phyloP scores from a whole-genome alignment of 306 rosid genomes.

The Acacia melanoxylon region DNA sequence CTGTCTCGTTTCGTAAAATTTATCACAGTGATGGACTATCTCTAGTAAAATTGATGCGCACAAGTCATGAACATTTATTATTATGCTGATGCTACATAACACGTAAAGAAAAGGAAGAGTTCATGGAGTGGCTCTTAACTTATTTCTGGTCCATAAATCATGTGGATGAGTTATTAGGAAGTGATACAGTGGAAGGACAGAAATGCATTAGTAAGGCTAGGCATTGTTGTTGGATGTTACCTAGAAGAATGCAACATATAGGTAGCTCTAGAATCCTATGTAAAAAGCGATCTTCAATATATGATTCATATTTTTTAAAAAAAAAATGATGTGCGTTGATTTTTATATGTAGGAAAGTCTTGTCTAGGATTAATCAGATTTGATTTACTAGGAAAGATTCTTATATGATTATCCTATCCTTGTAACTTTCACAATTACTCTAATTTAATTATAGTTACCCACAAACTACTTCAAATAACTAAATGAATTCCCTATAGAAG shows the following conservation, averaged over 20 bases:
- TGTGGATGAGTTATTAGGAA: not conserved
- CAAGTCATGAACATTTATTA: not conserved
- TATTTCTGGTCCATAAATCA: not conserved
- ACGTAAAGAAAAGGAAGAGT: not conserved
- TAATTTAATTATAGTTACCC: not conserved
- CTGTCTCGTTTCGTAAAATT: not conserved
- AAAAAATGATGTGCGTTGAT: not conserved
- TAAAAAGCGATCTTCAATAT: not conserved
- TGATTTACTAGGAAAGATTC: not conserved
- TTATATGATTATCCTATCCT: not conserved
- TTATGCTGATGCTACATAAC: not conserved
- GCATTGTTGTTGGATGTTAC: not conserved
- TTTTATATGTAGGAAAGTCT: not conserved
- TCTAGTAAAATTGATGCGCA: conserved; percentile 1
- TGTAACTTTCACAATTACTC: not conserved
- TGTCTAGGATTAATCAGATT: not conserved
- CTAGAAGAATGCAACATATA: not conserved
- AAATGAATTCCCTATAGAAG: not conserved
- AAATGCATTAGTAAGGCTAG: not conserved
- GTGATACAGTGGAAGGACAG: not conserved
- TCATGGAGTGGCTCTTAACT: not conserved
- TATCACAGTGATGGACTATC: not conserved
- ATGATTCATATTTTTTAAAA: not conserved
- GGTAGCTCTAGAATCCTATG: not conserved
- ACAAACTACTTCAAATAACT: not conserved